phyloP scores from a whole-genome alignment of 2,329 filamentous ascomycete genomes.

The Ophiosphaerella korrae region DNA sequence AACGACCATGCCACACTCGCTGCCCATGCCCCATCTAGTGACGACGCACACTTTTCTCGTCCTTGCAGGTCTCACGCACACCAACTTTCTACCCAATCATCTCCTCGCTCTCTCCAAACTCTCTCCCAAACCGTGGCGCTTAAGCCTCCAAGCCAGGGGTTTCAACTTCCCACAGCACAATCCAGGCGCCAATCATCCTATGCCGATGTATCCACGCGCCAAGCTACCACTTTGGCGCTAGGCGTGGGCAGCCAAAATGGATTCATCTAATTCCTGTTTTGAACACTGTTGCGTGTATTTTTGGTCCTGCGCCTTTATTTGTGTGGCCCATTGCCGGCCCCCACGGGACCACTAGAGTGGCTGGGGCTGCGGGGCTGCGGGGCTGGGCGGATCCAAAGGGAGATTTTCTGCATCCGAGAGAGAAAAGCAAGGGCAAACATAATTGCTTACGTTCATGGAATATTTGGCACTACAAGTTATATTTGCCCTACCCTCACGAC shows the following conservation, averaged over 20 bases:
- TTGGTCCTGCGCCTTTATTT: no score
- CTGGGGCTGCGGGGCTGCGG: no score
- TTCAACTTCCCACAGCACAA: not conserved
- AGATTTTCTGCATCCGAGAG: not conserved
- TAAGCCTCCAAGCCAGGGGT: conserved; percentile 1
- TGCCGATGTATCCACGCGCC: no score
- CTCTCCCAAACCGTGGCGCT: conserved; percentile 9
- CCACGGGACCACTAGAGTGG: no score
- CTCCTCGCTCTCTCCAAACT: not conserved
- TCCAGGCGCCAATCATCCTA: not conserved
- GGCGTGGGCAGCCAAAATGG: no score
- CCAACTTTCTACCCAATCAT: conserved; percentile 6
- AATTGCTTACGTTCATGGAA: not conserved
- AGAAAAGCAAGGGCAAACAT: conserved; percentile 2
- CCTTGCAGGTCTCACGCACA: not conserved
- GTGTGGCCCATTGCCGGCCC: no score
- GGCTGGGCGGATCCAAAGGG: no score
- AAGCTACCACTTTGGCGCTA: no score
- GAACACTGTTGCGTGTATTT: no score
- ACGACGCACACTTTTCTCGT: not conserved
- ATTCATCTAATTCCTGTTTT: no score
- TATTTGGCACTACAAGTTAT: not conserved
- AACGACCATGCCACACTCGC: conserved; percentile 2
- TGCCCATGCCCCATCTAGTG: conserved; percentile 19
- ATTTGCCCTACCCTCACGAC: not conserved